Percentiles rank a stretch among this genome's conserved stretches.
Conservation (phyloP, 352 stramenopile genomes). For the Globisporangium emineosum region DNA sequence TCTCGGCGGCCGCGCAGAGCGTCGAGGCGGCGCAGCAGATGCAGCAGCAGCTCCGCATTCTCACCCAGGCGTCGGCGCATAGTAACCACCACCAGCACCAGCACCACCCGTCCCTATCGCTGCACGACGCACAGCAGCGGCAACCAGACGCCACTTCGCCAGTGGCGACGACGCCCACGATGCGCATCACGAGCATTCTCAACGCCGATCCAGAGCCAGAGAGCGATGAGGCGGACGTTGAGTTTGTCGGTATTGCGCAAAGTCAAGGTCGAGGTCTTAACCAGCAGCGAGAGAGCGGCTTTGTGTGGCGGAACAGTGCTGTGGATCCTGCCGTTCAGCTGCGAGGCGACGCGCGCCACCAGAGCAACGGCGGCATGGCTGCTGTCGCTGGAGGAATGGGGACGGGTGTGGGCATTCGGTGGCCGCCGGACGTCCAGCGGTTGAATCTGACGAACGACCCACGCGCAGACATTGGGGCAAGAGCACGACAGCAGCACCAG, state of each 20-base stretch:
- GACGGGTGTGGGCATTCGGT: neutral
- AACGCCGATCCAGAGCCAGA: conserved; percentile 1
- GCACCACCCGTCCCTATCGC: neutral
- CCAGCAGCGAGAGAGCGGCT: neutral
- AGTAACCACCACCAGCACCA: neutral
- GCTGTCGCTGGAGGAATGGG: neutral
- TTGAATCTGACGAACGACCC: neutral
- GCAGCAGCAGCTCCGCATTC: neutral
- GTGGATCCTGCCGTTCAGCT: neutral
- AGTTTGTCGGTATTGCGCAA: neutral
- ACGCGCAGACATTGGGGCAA: neutral
- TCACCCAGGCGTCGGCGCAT: neutral
- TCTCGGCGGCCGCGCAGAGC: conserved; percentile 1
- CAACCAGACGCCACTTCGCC: neutral
- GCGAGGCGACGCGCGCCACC: neutral
- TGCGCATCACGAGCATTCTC: conserved; percentile 2
- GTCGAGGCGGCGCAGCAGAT: neutral
- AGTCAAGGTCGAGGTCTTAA: neutral
- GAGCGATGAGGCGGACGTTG: neutral
- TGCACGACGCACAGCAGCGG: neutral
- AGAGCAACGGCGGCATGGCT: neutral
- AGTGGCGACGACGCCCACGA: conserved; percentile 5
- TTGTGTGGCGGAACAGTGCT: neutral
- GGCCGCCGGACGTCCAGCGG: neutral
- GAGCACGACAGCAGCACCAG: neutral